Conservation (phyloP, 305 asterid species). For the Stenogyne calaminthoides region DNA sequence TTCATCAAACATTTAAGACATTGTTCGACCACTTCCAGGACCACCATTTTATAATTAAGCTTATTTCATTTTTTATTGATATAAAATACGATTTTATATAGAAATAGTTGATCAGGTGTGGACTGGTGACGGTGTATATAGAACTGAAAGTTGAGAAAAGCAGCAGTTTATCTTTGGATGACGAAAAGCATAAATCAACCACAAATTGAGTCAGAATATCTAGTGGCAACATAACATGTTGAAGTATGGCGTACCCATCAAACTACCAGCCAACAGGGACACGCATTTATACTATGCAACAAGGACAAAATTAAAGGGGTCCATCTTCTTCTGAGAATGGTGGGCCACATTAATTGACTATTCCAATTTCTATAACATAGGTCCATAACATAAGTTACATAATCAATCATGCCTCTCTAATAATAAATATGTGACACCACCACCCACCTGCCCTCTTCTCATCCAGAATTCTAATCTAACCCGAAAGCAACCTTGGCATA, state of each 20-base stretch:
- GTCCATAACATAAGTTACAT: too few species aligned
- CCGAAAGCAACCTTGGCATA: background rate
- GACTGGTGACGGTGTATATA: background rate
- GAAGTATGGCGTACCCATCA: background rate
- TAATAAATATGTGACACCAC: background rate
- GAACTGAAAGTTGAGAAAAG: background rate
- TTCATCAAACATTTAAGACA: background rate
- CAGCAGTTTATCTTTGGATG: background rate
- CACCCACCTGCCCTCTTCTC: background rate
- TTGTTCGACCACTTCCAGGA: background rate
- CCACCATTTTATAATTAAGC: background rate
- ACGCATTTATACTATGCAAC: conserved; percentile 1
- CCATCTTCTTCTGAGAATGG: too few species aligned
- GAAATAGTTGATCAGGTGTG: background rate
- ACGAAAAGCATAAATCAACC: background rate
- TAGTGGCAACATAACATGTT: conserved; percentile 26
- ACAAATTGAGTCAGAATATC: background rate
- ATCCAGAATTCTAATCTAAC: background rate
- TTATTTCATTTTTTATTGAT: background rate
- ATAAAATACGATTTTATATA: background rate
- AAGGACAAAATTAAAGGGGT: conserved; percentile 8
- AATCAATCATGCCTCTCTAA: background rate
- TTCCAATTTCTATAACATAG: too few species aligned
- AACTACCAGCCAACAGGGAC: background rate
- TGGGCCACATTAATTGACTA: too few species aligned